Base-by-base conservation (phyloP, 2,329 filamentous ascomycete species). In the Calonectria pseudoturangicola region DNA sequence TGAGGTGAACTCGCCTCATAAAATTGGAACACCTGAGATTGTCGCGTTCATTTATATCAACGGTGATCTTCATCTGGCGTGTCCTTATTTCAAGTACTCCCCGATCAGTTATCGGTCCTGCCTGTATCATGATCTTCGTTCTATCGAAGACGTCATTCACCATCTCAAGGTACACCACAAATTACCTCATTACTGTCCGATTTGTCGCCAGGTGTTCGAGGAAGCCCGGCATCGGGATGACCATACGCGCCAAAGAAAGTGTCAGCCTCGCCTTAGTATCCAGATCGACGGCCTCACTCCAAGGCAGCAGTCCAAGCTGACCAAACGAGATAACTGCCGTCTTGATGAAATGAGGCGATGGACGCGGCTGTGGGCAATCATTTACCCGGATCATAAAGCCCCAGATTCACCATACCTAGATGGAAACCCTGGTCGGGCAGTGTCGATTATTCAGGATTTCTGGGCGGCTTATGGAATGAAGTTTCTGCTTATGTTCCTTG, bases 321-420 rank as follows among this genome's bases (percentile, higher is more conserved):
- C 36, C 6, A 39, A 48, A 2, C n/a, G 28, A 3, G 66, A 68
- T 25, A 33, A 33, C 9, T 13, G 27, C 12, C 16, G 60, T n/a
- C n/a, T 60, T 12, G 27, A 28, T n/a, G 39, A 48, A 18, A 41
- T 3, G 13, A 39, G 18, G n/a, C 51, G 66, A n/a, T 68, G 66
- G 66, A 25, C 13, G 6, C 41, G 51, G 27, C 27, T 68, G n/a
- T 68, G 51, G 66, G 21, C 33, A 13, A 60, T 28, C 12, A 13
- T 68, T 5, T 68, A 60, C 13, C 51, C 66, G 27, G n/a, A 10
- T 1, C 5, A n/a, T 6, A 28, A 45, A 1, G 27, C 30, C 4
- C 27, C 25, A 18, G 15, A 3, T n/a, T 68, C 66, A 2, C 66
- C 66, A 2, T 68, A 68, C n/a, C 51, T 68, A 5, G 30, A 60